Evolutionary conservation across 441 rosid species (phyloP).

Genomic region (Lepidium campestre): DNA sequence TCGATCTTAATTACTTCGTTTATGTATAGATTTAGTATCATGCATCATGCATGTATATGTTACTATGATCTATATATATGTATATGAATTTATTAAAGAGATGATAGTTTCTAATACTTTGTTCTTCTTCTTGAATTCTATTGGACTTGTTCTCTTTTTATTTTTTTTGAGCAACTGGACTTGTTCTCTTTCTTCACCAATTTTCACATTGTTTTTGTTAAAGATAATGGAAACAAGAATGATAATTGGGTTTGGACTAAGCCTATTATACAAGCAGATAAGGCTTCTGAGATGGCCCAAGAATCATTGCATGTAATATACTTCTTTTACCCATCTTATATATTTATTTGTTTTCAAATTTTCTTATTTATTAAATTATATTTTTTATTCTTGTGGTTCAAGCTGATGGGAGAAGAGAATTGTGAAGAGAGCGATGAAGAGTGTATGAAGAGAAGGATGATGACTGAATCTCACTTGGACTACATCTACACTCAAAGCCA

Average conservation of each 20-base stretch:
- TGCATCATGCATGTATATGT: conserved; percentile 14
- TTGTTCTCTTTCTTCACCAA: not conserved
- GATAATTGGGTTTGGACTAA: conserved; percentile 2
- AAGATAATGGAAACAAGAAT: not conserved
- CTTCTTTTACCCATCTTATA: not conserved
- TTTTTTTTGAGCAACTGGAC: too few relatives aligned
- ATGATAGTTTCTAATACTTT: not conserved
- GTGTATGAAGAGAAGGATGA: conserved; percentile 59
- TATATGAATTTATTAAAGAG: too few relatives aligned
- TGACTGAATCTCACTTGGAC: conserved; percentile 73
- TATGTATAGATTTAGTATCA: not conserved
- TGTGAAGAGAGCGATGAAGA: conserved; percentile 53
- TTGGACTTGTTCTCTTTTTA: not conserved
- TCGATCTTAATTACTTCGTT: not conserved
- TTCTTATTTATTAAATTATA: not conserved
- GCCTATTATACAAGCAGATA: not conserved
- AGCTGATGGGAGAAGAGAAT: conserved; percentile 56
- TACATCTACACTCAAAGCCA: conserved; percentile 74
- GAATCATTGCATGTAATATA: conserved; percentile 3
- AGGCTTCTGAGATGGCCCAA: conserved; percentile 15
- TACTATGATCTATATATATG: not conserved
- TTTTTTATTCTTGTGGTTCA: not conserved
- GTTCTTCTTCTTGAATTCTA: not conserved
- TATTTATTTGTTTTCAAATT: not conserved
- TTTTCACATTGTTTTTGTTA: not conserved